Percentiles rank a stretch among this genome's conserved stretches.
These are phyloP conservation scores for Debaryomyces hansenii DNA, from an alignment of 805 yeast genomes.

Conservation along the genomic window DNA sequence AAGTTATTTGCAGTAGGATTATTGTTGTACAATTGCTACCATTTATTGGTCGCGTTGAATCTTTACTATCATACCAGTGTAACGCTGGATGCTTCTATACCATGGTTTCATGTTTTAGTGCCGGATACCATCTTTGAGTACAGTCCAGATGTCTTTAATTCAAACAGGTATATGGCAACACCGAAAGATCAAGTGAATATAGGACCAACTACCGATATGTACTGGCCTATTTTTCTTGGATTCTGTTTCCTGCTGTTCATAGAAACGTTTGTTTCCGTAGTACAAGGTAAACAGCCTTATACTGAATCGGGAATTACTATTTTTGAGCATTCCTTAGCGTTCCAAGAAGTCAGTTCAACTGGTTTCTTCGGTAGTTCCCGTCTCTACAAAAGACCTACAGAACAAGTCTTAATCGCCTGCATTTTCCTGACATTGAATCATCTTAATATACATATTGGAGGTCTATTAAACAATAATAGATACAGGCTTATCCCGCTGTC, in stretches of 20 bases:
- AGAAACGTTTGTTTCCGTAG: slow-evolving; percentile 63
- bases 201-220: slow-evolving; percentile 53
- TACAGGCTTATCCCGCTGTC: slow-evolving; percentile 67
- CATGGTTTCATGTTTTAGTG: slow-evolving; percentile 14
- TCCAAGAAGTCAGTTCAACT: slow-evolving; percentile 60
- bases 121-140: slow-evolving; percentile 22
- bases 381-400: slow-evolving; percentile 43
- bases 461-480: slow-evolving; percentile 49
- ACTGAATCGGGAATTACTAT: slow-evolving; percentile 69
- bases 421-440: slow-evolving; percentile 60
- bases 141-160: slow-evolving; percentile 17
- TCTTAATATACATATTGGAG: slow-evolving; percentile 61
- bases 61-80: slow-evolving; percentile 18
- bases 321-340: slow-evolving; percentile 74
- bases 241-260: slow-evolving; percentile 62
- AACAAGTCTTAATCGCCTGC: slow-evolving; percentile 52
- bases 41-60: slow-evolving; percentile 33
- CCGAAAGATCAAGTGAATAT: slow-evolving; percentile 26
- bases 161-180: slow-evolving; percentile 30
- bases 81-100: not conserved
- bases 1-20: slow-evolving; percentile 27
- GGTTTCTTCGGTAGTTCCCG: slow-evolving; percentile 22
- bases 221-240: slow-evolving; percentile 58
- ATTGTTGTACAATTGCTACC: slow-evolving; percentile 22
- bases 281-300: slow-evolving; percentile 54